Evolutionary conservation across 1,139 yeast species (phyloP).

Genomic region (Kurtzmaniella quercitrusa): DNA sequence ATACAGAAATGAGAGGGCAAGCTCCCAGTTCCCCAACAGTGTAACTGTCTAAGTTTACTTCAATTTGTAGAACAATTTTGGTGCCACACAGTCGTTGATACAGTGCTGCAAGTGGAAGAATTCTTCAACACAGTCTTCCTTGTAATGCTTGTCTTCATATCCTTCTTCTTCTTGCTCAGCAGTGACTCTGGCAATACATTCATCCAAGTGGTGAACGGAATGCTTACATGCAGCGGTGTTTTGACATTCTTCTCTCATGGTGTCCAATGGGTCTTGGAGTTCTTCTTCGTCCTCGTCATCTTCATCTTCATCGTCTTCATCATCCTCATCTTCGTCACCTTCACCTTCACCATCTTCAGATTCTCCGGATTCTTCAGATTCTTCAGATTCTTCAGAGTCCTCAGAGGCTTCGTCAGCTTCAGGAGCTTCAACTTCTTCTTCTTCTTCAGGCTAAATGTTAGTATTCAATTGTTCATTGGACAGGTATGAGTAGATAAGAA

Average conservation of each 20-base stretch:
- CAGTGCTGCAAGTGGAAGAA: slow-evolving; percentile 96
- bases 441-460: slow-evolving; percentile 21
- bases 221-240: slow-evolving; percentile 67
- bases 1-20: slow-evolving; percentile 1
- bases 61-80: slow-evolving; percentile 81
- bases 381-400: slow-evolving; percentile 32
- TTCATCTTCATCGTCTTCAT: slow-evolving; percentile 67
- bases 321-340: slow-evolving; percentile 59
- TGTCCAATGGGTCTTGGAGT: slow-evolving; percentile 63
- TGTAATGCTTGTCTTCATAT: slow-evolving; percentile 74
- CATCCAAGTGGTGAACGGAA: slow-evolving; percentile 84
- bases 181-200: slow-evolving; percentile 92
- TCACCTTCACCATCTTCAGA: too few relatives aligned
- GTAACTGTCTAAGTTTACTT: slow-evolving; percentile 42
- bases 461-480: slow-evolving; percentile 14
- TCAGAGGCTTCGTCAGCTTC: slow-evolving; percentile 14
- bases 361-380: slow-evolving; percentile 33
- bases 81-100: slow-evolving; percentile 88
- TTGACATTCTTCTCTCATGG: slow-evolving; percentile 64
- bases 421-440: slow-evolving; percentile 20
- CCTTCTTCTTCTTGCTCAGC: slow-evolving; percentile 79
- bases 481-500: too few relatives aligned
- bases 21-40: slow-evolving; percentile 1
- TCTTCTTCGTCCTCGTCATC: slow-evolving; percentile 82
- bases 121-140: slow-evolving; percentile 97